A percentile compares a stretch with the other conserved stretches of the same genome.
phyloP scores from a whole-genome alignment of 768 basidiomycete species.

The Fomitopsis pulvina region DNA sequence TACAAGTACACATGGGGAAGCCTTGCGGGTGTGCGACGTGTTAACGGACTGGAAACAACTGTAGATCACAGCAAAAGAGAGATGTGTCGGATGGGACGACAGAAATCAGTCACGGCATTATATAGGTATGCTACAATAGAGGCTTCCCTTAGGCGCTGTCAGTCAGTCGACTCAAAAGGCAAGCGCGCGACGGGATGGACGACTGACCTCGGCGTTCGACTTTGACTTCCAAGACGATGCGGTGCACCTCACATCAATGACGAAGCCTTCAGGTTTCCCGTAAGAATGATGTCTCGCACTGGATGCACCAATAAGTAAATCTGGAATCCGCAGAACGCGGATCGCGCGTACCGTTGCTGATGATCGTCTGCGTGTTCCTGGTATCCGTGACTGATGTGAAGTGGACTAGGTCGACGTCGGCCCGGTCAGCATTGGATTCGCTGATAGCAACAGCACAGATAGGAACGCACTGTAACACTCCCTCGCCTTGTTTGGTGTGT shows the following conservation, averaged over 20 bases:
- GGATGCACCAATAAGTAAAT: neutral
- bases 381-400: conserved; percentile 81
- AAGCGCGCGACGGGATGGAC: neutral
- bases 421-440: neutral
- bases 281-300: conserved; percentile 26
- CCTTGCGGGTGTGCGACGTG: no score
- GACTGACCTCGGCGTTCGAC: no score
- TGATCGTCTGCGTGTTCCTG: conserved; percentile 64
- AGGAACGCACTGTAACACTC: conserved; percentile 59
- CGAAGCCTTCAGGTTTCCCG: conserved; percentile 22
- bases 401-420: conserved; percentile 44
- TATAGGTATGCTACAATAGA: neutral
- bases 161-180: neutral
- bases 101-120: neutral
- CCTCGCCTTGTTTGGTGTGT: conserved; percentile 63
- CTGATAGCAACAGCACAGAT: neutral
- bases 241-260: conserved; percentile 19
- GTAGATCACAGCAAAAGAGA: neutral
- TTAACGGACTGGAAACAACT: no score
- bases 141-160: neutral
- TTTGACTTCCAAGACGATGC: neutral
- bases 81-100: neutral
- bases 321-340: neutral
- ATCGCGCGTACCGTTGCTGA: conserved; percentile 55
- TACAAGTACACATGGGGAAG: no score